Evolutionary conservation across 805 yeast genomes (phyloP).

Genomic region (Danielia reshetovae): DNA sequence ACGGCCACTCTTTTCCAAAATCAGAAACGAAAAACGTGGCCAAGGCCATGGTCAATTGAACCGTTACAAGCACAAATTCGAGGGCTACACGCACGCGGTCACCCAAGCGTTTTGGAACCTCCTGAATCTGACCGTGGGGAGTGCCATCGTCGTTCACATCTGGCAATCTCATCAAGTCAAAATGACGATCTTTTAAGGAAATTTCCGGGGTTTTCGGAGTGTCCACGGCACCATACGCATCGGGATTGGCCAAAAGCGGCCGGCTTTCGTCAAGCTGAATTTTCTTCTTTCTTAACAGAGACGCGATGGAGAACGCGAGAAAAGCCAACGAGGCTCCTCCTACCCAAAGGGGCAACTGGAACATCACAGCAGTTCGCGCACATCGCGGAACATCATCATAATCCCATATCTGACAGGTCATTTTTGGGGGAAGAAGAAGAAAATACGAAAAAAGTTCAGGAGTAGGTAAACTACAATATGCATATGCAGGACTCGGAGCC

Average conservation of each 20-base stretch:
- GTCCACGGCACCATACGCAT: slow-evolving; percentile 30
- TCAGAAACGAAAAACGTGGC: slow-evolving; percentile 30
- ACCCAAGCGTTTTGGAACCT: slow-evolving; percentile 43
- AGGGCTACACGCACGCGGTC: slow-evolving; percentile 53
- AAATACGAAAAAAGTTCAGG: not conserved
- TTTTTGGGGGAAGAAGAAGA: slow-evolving; percentile 2
- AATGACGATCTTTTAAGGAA: slow-evolving; percentile 54
- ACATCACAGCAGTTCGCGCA: slow-evolving; percentile 41
- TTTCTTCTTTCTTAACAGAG: slow-evolving; percentile 7
- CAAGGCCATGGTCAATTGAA: slow-evolving; percentile 37
- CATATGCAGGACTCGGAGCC: not conserved
- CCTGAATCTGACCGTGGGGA: slow-evolving; percentile 51
- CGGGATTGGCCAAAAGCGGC: slow-evolving; percentile 32
- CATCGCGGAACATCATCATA: slow-evolving; percentile 60
- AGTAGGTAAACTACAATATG: not conserved
- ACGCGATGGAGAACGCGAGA: slow-evolving; percentile 16
- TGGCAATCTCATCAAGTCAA: slow-evolving; percentile 54
- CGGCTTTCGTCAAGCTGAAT: slow-evolving; percentile 21
- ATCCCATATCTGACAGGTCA: slow-evolving; percentile 41
- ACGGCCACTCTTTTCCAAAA: slow-evolving; percentile 33
- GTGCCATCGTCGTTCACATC: slow-evolving; percentile 57
- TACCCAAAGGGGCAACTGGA: slow-evolving; percentile 26
- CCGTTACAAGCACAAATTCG: slow-evolving; percentile 44
- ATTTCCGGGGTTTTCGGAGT: slow-evolving; percentile 10
- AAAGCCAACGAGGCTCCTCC: slow-evolving; percentile 27